Evolutionary conservation across 1,284 basidiomycete species (phyloP).

Genomic region (Microbotryomycetes sp.): DNA sequence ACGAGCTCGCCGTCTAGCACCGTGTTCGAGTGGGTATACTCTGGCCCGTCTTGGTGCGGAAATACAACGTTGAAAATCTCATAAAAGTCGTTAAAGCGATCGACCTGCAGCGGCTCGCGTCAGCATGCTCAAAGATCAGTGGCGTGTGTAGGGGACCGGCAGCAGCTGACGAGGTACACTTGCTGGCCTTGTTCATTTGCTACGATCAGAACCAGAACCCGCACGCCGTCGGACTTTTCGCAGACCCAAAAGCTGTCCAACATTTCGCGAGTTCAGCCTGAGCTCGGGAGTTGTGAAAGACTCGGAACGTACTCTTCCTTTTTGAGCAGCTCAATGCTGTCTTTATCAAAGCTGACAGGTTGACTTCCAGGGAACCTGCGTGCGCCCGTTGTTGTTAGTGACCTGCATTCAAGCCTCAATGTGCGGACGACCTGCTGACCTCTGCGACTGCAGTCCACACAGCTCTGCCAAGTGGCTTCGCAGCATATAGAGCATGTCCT

Average conservation of each 20-base stretch:
- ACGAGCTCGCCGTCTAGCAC: constrained; percentile 93
- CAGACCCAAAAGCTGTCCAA: constrained; percentile 87
- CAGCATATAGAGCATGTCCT: constrained; percentile 24
- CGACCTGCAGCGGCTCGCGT: constrained; percentile 56
- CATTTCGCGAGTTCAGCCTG: not conserved
- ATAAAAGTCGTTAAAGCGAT: constrained; percentile 86
- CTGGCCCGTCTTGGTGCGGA: constrained; percentile 68
- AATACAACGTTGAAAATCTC: constrained; percentile 69
- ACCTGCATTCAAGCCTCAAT: not conserved
- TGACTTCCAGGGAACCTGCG: constrained; percentile 87
- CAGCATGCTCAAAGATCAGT: too few species aligned
- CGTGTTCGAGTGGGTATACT: constrained; percentile 58
- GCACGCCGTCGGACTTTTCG: constrained; percentile 97
- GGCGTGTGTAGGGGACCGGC: too few species aligned
- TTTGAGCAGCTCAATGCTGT: constrained; percentile 68
- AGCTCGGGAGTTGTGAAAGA: not conserved
- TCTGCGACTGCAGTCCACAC: constrained; percentile 18
- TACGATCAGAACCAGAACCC: constrained; percentile 78
- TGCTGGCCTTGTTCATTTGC: constrained; percentile 52
- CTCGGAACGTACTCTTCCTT: constrained; percentile 61
- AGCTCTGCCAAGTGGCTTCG: constrained; percentile 27
- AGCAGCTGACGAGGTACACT: constrained; percentile 72
- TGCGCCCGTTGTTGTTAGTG: not conserved
- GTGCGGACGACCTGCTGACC: constrained; percentile 8
- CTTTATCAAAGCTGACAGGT: constrained; percentile 73